Evolutionary conservation across 768 basidiomycete genomes (phyloP), one percentile per base, ranked within the genome.

Genomic region (Steccherinum ochraceum): DNA sequence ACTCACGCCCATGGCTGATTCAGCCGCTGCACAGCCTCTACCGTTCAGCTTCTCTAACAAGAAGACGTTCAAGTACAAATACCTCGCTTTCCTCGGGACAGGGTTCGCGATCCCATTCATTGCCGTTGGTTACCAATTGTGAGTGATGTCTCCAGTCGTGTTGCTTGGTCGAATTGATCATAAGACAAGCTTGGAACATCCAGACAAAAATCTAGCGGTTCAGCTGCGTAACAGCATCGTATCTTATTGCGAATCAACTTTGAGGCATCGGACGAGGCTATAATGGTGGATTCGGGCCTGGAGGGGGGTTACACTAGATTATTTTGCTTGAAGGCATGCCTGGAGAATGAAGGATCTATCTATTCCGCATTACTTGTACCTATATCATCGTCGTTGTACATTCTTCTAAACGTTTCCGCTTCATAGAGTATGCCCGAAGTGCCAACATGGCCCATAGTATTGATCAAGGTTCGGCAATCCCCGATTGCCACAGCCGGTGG

Each of bases 31-130:
- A n/a, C 41, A 18, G 16, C 16, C 41, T 19, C 7, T 61, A 50
- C 60, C 60, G 12, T 61, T 61, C 59, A 48, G 30, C 27, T 57
- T 56, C 53, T 18, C 40, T 35, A 48, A 50, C 20, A 55, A 55
- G 47, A 42, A 43, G 30, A 45, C 52, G n/a, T 61, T 56, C 24
- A 79, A 62, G 3, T 42, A 69, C 45, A 81, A 80, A 61, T 48
- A 79, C 43, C 47, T 61, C 23, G 47, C 60, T 4, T 78, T 67
- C 62, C 70, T 86, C 45, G 46, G 59, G 3, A 52, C 70, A 10
- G 85, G 84, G 4, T 84, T 86, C 61, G 66, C 76, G 46, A 77
- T 86, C 49, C 84, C 84, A n/a, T 79, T 86, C 61, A 55, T 72
- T 42, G 83, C 83, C 4, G 69, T 75, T 11, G 63, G 61, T 25